phyloP scores from a whole-genome alignment of 2,329 filamentous ascomycete species.

The Apiospora saccharicola region DNA sequence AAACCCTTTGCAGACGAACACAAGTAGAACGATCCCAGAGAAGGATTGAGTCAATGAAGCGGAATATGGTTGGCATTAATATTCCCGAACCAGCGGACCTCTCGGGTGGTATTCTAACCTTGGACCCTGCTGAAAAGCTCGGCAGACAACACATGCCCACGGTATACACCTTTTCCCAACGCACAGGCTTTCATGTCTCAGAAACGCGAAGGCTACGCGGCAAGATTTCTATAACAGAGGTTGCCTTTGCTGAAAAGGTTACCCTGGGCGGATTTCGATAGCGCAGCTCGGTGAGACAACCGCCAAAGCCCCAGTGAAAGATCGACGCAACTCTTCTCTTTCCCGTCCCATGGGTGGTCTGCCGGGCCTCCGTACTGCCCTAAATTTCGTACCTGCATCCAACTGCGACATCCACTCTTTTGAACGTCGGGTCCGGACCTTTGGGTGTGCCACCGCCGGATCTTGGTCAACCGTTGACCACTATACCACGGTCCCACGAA shows the following conservation, averaged over 20 bases:
- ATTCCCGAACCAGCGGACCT: not conserved
- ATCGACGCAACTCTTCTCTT: not conserved
- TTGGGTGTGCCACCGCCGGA: not conserved
- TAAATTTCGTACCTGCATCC: not conserved
- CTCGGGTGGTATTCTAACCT: not conserved
- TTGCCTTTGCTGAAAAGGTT: not conserved
- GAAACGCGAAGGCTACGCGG: not conserved
- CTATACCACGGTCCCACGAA: not conserved
- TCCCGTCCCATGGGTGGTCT: not conserved
- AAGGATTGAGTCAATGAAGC: not conserved
- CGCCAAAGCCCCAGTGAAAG: not conserved
- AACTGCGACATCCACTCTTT: not conserved
- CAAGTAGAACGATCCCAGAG: not conserved
- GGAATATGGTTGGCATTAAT: conserved; percentile 1
- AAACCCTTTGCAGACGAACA: not conserved
- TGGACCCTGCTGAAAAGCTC: not conserved
- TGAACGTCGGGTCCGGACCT: not conserved
- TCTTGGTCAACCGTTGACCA: not conserved
- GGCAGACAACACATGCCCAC: not conserved
- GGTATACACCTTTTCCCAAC: not conserved
- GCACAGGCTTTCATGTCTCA: not conserved
- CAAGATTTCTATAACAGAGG: not conserved
- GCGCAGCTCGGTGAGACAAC: conserved; percentile 3
- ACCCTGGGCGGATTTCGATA: not conserved
- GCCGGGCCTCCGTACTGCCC: not conserved